Base-by-base conservation (phyloP, 352 stramenopile species). In the Phytophthora pistaciae region DNA sequence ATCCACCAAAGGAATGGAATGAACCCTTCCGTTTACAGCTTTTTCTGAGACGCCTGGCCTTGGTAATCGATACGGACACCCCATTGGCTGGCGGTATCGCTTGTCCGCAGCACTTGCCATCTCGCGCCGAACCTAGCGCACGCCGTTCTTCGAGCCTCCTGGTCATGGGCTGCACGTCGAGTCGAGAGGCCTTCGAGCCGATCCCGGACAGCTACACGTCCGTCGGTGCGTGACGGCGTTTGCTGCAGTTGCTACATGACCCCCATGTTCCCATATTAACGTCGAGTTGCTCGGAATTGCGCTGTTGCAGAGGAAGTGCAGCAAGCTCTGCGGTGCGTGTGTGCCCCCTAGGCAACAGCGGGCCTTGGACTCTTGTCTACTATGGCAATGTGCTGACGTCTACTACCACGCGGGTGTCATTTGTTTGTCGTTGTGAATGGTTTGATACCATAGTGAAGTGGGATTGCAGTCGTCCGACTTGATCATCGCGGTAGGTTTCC, bases 391-490 rank as follows among this genome's bases (percentile, higher is more conserved):
- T 49, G 58, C 29, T 49, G 58, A 57, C 9, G 8, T 38, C 50
- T 61, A 13, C 3, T 40, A 46, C 1, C 21, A 29, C 31, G 33
- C 29, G 11, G 36, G 10, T 57, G 56, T 16, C 33, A 33, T 46
- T 38, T 52, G 18, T 14, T 20, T 33, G 21, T 46, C 23, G 20
- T 56, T 20, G 42, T 21, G 31, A 27, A 3, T 56, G 42, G 40
- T 48, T 53, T 48, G 66, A 56, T 31, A 27, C 44, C 44, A 9
- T 25, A 86, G 82, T n/a, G 49, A 78, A 66, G 72, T 80, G 10
- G 84, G 86, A 13, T 75, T 94, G 20, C 83, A 94, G 60, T 90
- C 84, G 2, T 91, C 82, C 3, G 86, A 92, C 48, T 50, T 94
- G 16, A 81, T 92, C 42, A 68, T 94, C 27, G 87, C 72, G 11